Conservation (phyloP, 352 stramenopile genomes). For the Bremia lactucae region DNA sequence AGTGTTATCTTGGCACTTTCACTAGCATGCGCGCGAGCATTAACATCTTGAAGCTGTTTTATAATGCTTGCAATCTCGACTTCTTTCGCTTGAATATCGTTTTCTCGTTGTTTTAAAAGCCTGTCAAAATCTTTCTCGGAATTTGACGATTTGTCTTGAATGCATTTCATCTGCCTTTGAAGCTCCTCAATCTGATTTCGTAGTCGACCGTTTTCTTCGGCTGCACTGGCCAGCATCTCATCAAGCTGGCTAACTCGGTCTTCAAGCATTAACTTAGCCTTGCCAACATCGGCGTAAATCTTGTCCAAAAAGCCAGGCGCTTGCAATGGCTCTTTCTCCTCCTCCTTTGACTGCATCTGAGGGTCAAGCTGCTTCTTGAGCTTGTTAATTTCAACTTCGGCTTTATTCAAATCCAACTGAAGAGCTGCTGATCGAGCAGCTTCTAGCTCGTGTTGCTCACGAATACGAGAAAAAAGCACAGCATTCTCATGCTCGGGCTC, state of each 20-base stretch:
- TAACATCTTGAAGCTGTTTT: conserved; percentile 19
- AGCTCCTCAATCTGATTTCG: conserved; percentile 25
- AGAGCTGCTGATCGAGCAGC: conserved; percentile 21
- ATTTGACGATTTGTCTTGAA: conserved; percentile 1
- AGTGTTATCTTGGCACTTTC: conserved; percentile 5
- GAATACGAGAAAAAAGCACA: conserved; percentile 22
- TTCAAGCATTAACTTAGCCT: conserved; percentile 62
- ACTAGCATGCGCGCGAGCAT: conserved; percentile 5
- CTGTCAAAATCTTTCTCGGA: conserved; percentile 7
- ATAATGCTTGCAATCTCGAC: conserved; percentile 12
- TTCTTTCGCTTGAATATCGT: conserved; percentile 12
- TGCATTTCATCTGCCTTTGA: conserved; percentile 8
- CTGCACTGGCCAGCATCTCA: conserved; percentile 28
- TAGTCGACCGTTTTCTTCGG: conserved; percentile 42
- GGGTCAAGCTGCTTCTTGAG: conserved; percentile 23
- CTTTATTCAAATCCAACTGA: conserved; percentile 26
- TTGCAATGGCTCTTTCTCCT: conserved; percentile 10
- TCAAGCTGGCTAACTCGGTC: conserved; percentile 59
- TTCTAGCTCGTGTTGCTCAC: conserved; percentile 27
- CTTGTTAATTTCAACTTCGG: conserved; percentile 26
- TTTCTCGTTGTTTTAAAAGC: conserved; percentile 14
- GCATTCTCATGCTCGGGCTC: conserved; percentile 27
- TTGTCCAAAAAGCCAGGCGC: conserved; percentile 54
- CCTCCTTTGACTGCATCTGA: conserved; percentile 17
- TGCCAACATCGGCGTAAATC: conserved; percentile 71